Evolutionary conservation across 768 basidiomycete species (phyloP).

Genomic region (Kwoniella mangroviensis): DNA sequence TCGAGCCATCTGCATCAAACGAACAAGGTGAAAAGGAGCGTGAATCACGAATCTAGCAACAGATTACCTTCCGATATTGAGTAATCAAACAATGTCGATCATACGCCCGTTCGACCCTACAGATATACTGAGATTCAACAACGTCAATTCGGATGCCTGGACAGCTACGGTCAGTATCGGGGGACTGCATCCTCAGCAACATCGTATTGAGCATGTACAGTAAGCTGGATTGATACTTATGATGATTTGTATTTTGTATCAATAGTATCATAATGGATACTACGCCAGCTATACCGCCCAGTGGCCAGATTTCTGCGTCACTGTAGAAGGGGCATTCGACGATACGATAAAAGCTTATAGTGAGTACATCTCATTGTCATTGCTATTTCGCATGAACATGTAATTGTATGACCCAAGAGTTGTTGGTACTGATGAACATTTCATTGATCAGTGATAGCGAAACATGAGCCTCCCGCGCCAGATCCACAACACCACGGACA

Average conservation of each 20-base stretch:
- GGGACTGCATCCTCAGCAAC: not conserved
- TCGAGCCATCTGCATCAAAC: too few species aligned
- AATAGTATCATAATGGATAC: slow-evolving; percentile 47
- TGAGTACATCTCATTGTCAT: slow-evolving; percentile 58
- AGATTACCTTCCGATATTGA: not conserved
- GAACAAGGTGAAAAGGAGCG: not conserved
- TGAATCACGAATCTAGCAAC: not conserved
- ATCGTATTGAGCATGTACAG: not conserved
- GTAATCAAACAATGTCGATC: slow-evolving; percentile 69
- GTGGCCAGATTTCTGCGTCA: slow-evolving; percentile 53
- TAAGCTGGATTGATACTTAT: not conserved
- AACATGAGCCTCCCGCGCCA: slow-evolving; percentile 63
- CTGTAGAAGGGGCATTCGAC: slow-evolving; percentile 73
- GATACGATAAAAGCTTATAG: slow-evolving; percentile 93
- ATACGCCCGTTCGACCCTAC: slow-evolving; percentile 82
- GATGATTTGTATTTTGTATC: too few species aligned
- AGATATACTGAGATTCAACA: slow-evolving; percentile 92
- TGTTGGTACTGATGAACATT: not conserved
- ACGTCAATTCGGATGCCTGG: slow-evolving; percentile 93
- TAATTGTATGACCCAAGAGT: not conserved
- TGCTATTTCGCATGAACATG: not conserved
- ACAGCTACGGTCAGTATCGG: slow-evolving; percentile 83
- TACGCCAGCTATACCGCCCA: slow-evolving; percentile 38
- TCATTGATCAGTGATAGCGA: slow-evolving; percentile 75
- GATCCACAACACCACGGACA: slow-evolving; percentile 66